Base-by-base conservation (phyloP, 768 basidiomycete species). In the Amylocystis lapponica region DNA sequence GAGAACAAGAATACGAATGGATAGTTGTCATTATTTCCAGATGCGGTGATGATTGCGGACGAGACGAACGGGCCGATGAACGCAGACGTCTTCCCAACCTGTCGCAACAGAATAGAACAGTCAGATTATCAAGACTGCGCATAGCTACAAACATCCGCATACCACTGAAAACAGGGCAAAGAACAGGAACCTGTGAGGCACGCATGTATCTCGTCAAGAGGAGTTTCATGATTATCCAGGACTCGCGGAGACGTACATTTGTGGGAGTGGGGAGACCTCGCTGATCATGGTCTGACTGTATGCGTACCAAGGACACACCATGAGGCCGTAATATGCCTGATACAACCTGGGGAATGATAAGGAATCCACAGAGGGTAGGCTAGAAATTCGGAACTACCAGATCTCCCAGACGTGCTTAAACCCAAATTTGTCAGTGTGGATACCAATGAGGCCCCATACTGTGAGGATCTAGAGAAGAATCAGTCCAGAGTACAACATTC, bases 351-450 rank as follows among this genome's bases (percentile, higher is more conserved):
- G 27, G 17, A 21, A 33, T 16, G 9, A 21, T 13, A 9, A 5
- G 17, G 20, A 47, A 38, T n/a, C 43, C 26, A 11, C 11, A 26
- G 14, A 31, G 13, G 6, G 20, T 30, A 25, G 32, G n/a, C 10
- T 33, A 29, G 9, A 36, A 27, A 27, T 6, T 17, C 17, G 5
- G 9, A 43, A 62, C 43, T 50, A 79, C 81, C 83, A 85, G 23
- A 85, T 77, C 59, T 88, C 86, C 85, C 86, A 88, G 46, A 81
- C 75, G 55, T 88, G 81, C 61, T 90, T 85, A 66, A 87, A 88
- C 11, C 85, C 86, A 54, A 90, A 81, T 34, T 74, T 79, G 53
- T 76, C 60, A 13, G 83, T 84, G 51, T 80, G 81, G 2, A 87
- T 73, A n/a, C 86, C 85, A 50, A 83, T 76, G 20, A 88, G 74